Evolutionary conservation across 306 rosid species (phyloP), one percentile per base, ranked within the genome.

Genomic region (Calophaca sinica): DNA sequence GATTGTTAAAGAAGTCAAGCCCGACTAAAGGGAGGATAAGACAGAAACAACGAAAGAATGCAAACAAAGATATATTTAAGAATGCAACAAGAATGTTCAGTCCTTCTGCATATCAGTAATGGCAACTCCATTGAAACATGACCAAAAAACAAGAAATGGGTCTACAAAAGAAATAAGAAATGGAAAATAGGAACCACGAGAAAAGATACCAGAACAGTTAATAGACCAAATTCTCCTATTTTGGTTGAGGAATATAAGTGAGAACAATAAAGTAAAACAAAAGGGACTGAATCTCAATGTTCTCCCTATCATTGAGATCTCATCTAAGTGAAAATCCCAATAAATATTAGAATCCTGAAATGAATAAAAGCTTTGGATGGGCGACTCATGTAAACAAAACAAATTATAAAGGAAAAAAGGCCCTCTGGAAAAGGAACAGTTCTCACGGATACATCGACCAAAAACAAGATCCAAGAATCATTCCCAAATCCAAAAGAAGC

Each of bases 271-370:
- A 44, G 54, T 42, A 44, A 65, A 35, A 32, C 14, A 54, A 53
- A 70, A 39, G 28, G 52, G 75, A 38, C 38, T 53, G 64, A 70
- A 70, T 53, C 26, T 7, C 75, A 53, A 53, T 11, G 39, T 52
- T 44, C 14, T 20, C 10, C 15, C 64, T 38, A 38, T 54, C 52
- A 54, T 39, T 70, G 8, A 38, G 20, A 65, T 33, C 13, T 39
- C 65, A 28, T 20, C n/a, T 55, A 41, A 20, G 65, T 54, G 66
- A 41, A 26, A 41, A 41, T 15, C 65, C 63, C 8, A 26, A 55
- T 53, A 13, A 52, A 53, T 31, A 69, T 54, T 26, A 26, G 38
- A 54, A 71, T 71, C 76, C 38, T 54, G 41, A 71, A 11, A 6
- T 11, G 39, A 39, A 7, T 48, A 48, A 48, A 31, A 11, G 26